Percentiles rank a stretch among this genome's conserved stretches.
These are phyloP conservation scores for Phellopilus nigrolimitatus DNA, from an alignment of 1,284 basidiomycete genomes.

Conservation along the genomic window DNA sequence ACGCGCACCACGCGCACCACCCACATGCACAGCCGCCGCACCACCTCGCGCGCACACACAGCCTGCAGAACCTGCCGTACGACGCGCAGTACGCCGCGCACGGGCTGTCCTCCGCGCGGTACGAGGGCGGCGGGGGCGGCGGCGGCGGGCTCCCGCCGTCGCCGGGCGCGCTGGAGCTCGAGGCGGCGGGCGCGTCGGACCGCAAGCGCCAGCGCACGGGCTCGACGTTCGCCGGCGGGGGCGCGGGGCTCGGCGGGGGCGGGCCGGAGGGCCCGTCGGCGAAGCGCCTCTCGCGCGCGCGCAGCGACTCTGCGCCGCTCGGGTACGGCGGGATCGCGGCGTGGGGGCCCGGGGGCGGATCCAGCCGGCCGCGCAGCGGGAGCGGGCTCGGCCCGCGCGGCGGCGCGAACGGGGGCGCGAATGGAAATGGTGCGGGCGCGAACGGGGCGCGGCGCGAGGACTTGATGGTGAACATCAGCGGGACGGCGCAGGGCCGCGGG, in stretches of 20 bases:
- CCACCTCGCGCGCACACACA: slow-evolving; percentile 53
- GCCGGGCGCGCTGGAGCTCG: slow-evolving; percentile 10
- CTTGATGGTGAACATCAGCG: slow-evolving; percentile 19
- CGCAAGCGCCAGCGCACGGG: slow-evolving; percentile 34
- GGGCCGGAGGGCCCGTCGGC: slow-evolving; percentile 12
- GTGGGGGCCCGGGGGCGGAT: too few relatives aligned
- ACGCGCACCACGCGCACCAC: slow-evolving; percentile 25
- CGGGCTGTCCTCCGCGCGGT: slow-evolving; percentile 26
- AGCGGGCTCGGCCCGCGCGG: slow-evolving; percentile 29
- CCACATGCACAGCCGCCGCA: slow-evolving; percentile 15
- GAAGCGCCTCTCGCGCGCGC: slow-evolving; percentile 38
- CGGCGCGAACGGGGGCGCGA: too few relatives aligned
- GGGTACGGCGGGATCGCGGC: too few relatives aligned
- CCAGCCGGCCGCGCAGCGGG: slow-evolving; percentile 37
- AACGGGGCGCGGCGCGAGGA: slow-evolving; percentile 9
- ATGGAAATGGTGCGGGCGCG: too few relatives aligned
- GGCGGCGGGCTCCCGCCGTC: too few relatives aligned
- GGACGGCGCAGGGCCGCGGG: slow-evolving; percentile 2
- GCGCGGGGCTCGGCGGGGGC: slow-evolving; percentile 26
- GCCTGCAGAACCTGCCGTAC: slow-evolving; percentile 47
- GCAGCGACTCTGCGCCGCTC: slow-evolving; percentile 45
- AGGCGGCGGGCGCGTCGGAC: slow-evolving; percentile 1
- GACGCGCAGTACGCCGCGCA: slow-evolving; percentile 24
- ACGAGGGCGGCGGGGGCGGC: slow-evolving; percentile 27
- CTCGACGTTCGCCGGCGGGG: slow-evolving; percentile 19